Evolutionary conservation across 345 rosid genomes (phyloP), one percentile per base, ranked within the genome.

Genomic region (Cardamine resedifolia): DNA sequence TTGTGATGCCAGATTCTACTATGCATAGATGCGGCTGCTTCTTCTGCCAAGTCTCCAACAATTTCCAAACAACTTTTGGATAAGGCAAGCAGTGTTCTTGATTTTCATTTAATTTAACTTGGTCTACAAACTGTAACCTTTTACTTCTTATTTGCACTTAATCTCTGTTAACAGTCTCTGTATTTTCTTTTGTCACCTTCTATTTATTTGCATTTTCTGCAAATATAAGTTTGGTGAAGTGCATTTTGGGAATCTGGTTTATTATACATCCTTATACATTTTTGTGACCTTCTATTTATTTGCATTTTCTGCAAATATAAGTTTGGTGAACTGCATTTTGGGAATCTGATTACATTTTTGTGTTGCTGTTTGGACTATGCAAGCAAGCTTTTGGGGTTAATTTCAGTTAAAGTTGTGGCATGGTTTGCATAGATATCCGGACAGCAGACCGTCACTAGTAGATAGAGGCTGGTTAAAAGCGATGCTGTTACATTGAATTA

Each of bases 1-100:
- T n/a, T 77, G 27, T 82, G 65, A 58, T 89, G 73, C 71, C 84
- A 94, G 98, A 77, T 86, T 81, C 90, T 91, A 83, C 89, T 94
- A 36, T 94, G 95, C 70, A 85, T 94, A 50, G 98, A 94, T 79
- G 92, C 88, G 58, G 97, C 98, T 81, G 84, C 91, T 58, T 85
- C 95, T 77, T 89, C 91, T 73, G 97, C 98, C 50, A 89, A 77
- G 81, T 85, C 92, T 24, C 80, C 86, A 80, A 71, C 75, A 70
- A 86, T 85, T 86, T 91, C 91, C 70, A 82, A 77, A 72, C 94
- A 84, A 73, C 95, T 94, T 70, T 81, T 94, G 78, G 80, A 91
- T 78, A 91, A 86, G 98, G 98, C 78, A 89, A 85, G 76, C 75
- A 56, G 39, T 76, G 53, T 64, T 67, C 56, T 69, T 69, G 4